Evolutionary conservation across 345 rosid genomes (phyloP).

Genomic region (Balakata baccata): DNA sequence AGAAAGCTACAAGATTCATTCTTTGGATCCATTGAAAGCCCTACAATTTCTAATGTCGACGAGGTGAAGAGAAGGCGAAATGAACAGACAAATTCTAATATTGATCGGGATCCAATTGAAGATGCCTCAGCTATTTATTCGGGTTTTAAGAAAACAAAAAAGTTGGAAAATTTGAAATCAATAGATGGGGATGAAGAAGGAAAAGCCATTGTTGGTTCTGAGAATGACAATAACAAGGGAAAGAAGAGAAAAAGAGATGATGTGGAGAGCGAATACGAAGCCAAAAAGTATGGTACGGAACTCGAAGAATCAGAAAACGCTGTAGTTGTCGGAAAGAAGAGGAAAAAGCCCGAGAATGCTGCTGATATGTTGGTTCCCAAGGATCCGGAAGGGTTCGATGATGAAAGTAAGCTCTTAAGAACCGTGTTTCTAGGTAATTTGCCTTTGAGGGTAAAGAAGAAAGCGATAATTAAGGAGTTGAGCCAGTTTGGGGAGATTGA

Average conservation of each 20-base stretch:
- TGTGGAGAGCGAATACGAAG: constrained; percentile 74
- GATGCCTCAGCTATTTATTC: constrained; percentile 12
- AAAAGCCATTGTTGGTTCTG: not conserved
- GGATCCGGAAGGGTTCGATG: constrained; percentile 70
- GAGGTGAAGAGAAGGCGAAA: constrained; percentile 21
- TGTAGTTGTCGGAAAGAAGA: constrained; percentile 61
- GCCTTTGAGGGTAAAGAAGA: constrained; percentile 80
- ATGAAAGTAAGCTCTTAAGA: constrained; percentile 78
- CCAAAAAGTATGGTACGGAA: constrained; percentile 53
- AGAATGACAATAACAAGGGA: constrained; percentile 22
- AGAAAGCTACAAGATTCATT: constrained; percentile 44
- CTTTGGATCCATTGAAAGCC: not conserved
- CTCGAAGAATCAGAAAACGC: constrained; percentile 15
- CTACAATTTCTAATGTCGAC: constrained; percentile 9
- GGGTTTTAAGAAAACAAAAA: constrained; percentile 35
- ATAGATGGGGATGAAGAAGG: not conserved
- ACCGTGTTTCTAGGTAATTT: constrained; percentile 94
- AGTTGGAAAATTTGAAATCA: constrained; percentile 17
- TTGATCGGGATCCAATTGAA: not conserved
- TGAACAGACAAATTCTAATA: constrained; percentile 16
- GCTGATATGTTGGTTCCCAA: constrained; percentile 45
- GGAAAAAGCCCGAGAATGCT: constrained; percentile 65
- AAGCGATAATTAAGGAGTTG: constrained; percentile 63
- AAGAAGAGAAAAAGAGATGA: constrained; percentile 95
- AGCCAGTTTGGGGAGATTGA: constrained; percentile 78